Base-by-base conservation (phyloP, 257 asterid species). In the Voacanga thouarsii region DNA sequence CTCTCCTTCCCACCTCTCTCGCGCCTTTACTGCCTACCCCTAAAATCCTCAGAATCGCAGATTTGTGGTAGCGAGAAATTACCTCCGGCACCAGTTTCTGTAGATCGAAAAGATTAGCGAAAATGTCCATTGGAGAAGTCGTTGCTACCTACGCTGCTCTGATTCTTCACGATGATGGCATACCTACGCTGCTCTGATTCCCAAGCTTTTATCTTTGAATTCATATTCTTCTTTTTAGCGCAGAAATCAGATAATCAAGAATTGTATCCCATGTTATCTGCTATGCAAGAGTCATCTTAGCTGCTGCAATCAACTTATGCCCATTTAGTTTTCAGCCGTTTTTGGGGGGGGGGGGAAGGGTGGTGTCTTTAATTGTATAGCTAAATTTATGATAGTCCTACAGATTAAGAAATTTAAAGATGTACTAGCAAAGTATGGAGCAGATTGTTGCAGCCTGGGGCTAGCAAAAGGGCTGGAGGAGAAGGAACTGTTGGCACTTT, bases 381-480 rank as follows among this genome's bases (percentile, higher is more conserved):
- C 56, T 44, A 45, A 64, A 71, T 23, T 51, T 24, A 12, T 59
- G 60, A 49, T 26, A 10, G 45, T 80, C 28, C 11, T 75, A 24
- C 83, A 86, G 87, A 86, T 86, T 67, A 80, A 84, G 79, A 86
- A 84, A 75, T 86, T 86, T 66, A 86, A 80, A 76, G 83, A 80
- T 77, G 85, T 88, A 18, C 1, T 84, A 77, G 86, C 82, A 3
- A 86, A 84, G 82, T 82, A 86, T 44, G 82, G 86, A 5, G 71
- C 82, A 3, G 82, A 84, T 76, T 74, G 79, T 37, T 78, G 83
- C 79, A 78, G 83, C 71, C 44, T 80, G 19, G 83, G 82, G 37
- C 86, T 81, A 7, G 60, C 88, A 0, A 82, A 84, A 74, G 88
- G 90, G 50, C 81, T 84, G 0, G 90, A 86, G 77, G 89, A 84